phyloP scores from a whole-genome alignment of 768 basidiomycete genomes.

The Termitomyces sp. region DNA sequence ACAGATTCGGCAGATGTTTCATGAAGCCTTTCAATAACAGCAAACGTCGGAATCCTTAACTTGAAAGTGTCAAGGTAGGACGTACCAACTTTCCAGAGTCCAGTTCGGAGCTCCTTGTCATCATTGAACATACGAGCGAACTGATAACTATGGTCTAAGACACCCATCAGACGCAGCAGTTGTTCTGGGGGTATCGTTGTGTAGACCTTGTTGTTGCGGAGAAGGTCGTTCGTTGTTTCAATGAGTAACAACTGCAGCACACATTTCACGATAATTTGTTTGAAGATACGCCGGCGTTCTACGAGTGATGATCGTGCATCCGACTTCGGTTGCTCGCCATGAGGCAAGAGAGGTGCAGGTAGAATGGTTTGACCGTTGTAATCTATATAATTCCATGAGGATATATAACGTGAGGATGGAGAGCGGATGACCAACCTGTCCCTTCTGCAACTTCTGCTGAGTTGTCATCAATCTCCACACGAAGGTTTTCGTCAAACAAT shows the following conservation, averaged over 20 bases:
- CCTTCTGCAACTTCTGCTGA: slow-evolving; percentile 50
- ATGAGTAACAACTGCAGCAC: slow-evolving; percentile 94
- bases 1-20: slow-evolving; percentile 96
- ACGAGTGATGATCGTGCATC: slow-evolving; percentile 49
- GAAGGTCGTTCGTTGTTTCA: slow-evolving; percentile 93
- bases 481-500: slow-evolving; percentile 86
- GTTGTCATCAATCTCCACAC: slow-evolving; percentile 72
- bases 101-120: slow-evolving; percentile 93
- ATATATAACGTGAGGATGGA: background rate
- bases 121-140: slow-evolving; percentile 98
- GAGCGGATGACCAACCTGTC: slow-evolving; percentile 19
- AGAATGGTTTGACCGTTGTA: slow-evolving; percentile 61
- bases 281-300: slow-evolving; percentile 84
- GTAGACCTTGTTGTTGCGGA: slow-evolving; percentile 91
- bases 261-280: slow-evolving; percentile 99
- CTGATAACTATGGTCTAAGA: slow-evolving; percentile 94
- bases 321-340: slow-evolving; percentile 44
- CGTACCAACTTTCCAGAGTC: slow-evolving; percentile 99
- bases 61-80: slow-evolving; percentile 13
- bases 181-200: slow-evolving; percentile 91
- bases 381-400: slow-evolving; percentile 33
- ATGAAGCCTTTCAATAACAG: slow-evolving; percentile 71
- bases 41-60: background rate
- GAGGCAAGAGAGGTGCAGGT: slow-evolving; percentile 85
- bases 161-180: slow-evolving; percentile 88